Base-by-base conservation (phyloP, 2,329 filamentous ascomycete genomes). In the Alternaria metachromatica region DNA sequence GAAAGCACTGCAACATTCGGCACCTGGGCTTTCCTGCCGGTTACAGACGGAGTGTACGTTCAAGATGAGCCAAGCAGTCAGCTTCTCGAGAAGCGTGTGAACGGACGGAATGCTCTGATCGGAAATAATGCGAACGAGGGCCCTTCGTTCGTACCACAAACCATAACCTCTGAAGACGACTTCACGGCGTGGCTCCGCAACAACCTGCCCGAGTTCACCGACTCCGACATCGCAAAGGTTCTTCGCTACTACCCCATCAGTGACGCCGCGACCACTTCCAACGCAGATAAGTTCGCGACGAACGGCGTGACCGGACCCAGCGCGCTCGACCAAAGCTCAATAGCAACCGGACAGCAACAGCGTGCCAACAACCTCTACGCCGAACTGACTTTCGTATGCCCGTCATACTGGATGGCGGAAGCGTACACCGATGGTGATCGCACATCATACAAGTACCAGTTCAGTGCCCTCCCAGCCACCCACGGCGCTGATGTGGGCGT, bases 301-400 rank as follows among this genome's bases (percentile, higher is more conserved):
- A 75, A 72, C 13, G 77, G 76, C 12, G 65, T 78, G 48, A 65
- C 62, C 6, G 75, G 78, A 3, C 79, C 81, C 1, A 87, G 82
- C 5, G 85, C 86, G 1, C 75, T 87, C 20, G 85, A 85, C 41
- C 80, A 85, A 44, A 85, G 83, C 20, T 78, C 80, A 28, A 80
- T 81, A 33, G 85, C 80, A 2, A 83, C 82, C 2, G 87, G 87
- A 23, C 85, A 87, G 69, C 86, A 88, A 65, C 86, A 89, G 68
- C 81, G 83, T 25, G 84, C 82, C 9, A 53, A 58, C 25, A 85
- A 87, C 69, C 83, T 88, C 51, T 85, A 84, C 65, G 85, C 83
- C 45, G 87, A 89, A 73, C 80, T 83, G 1, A 85, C 84, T 2
- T 88, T 88, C 63, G 80, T 85, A 46, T 89, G 87, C 70, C 84